A percentile compares a stretch with the other conserved stretches of the same genome.
These are phyloP conservation scores for Pelargonium citronellum DNA, from an alignment of 441 rosid species.

Conservation along the genomic window DNA sequence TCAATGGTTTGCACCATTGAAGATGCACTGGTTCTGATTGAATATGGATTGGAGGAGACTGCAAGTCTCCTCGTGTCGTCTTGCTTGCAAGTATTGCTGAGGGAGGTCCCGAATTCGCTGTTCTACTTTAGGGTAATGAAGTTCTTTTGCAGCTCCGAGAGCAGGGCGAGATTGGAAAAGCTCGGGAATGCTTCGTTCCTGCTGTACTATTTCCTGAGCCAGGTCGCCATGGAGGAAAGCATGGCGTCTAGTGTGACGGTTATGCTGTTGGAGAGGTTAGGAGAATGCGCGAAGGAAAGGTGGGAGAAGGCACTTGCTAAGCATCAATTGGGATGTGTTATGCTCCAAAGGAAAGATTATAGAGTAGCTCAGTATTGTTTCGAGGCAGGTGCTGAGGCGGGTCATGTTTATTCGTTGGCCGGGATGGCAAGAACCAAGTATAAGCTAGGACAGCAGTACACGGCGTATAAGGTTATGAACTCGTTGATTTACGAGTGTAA, in stretches of 20 bases:
- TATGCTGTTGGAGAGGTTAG: constrained; percentile 81
- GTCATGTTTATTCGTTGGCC: constrained; percentile 65
- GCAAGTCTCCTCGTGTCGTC: constrained; percentile 72
- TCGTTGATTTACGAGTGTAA: constrained; percentile 47
- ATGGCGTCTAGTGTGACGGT: constrained; percentile 77
- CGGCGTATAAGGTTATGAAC: constrained; percentile 84
- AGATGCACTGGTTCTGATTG: constrained; percentile 61
- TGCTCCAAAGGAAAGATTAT: constrained; percentile 81
- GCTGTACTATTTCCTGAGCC: constrained; percentile 80
- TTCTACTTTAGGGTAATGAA: constrained; percentile 54
- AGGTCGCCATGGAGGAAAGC: constrained; percentile 73
- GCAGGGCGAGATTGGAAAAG: constrained; percentile 53
- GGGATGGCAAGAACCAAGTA: constrained; percentile 85
- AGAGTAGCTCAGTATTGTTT: constrained; percentile 87
- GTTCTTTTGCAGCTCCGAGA: constrained; percentile 59
- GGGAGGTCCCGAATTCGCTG: constrained; percentile 73
- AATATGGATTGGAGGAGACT: constrained; percentile 76
- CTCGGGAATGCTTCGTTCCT: constrained; percentile 76
- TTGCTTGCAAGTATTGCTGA: constrained; percentile 75
- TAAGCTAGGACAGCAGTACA: constrained; percentile 80
- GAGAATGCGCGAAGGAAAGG: constrained; percentile 56
- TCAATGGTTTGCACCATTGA: constrained; percentile 51
- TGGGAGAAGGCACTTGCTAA: constrained; percentile 88
- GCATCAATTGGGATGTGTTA: constrained; percentile 81
- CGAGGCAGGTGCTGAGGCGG: constrained; percentile 60